Evolutionary conservation across 2,329 filamentous ascomycete species (phyloP), one percentile per base, ranked within the genome.

Genomic region (Ilyonectria mors-panacis): DNA sequence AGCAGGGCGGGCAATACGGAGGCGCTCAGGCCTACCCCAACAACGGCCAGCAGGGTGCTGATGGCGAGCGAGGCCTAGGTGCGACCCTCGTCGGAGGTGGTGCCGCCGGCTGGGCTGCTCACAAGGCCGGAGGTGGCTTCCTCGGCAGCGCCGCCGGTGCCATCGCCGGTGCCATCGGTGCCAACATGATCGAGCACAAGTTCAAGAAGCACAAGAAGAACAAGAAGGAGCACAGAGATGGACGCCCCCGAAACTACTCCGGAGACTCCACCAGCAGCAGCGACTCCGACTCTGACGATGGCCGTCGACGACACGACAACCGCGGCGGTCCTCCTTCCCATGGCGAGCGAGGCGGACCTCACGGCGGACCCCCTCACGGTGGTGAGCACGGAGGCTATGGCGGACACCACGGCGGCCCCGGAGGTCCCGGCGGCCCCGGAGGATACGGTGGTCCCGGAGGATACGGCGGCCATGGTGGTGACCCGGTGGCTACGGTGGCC

Each of bases 31-130:
- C 66, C 33, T 75, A 73, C 33, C 39, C 57, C 21, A 59, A 21
- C 30, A 35, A 51, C 13, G 55, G 66, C 0, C 66, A 67, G 9
- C 66, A 67, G 7, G 73, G 72, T 7, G 69, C 63, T 3, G 72
- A 78, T 21, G 74, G 77, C 3, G 86, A 88, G 33, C 83, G 86
- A 51, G 86, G 86, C n/a, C 78, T 88, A 3, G 85, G 85, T 4
- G 83, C 86, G 3, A 83, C 85, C 8, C 70, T 88, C 17, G 66
- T 85, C 2, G 86, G 85, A 37, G 82, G 84, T 15, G 84, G 82
- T 47, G 85, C 81, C 2, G 86, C 85, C 23, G 86, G 84, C 7
- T 87, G 83, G 70, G 78, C 85, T 0, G 85, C 84, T 0, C 84
- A 88, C 76, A 82, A 86, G 67, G 78, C 85, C 21, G 86, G 86